These are phyloP conservation scores for Carex myosuroides DNA, from an alignment of 176 grass and related monocot species.

Conservation along the genomic window DNA sequence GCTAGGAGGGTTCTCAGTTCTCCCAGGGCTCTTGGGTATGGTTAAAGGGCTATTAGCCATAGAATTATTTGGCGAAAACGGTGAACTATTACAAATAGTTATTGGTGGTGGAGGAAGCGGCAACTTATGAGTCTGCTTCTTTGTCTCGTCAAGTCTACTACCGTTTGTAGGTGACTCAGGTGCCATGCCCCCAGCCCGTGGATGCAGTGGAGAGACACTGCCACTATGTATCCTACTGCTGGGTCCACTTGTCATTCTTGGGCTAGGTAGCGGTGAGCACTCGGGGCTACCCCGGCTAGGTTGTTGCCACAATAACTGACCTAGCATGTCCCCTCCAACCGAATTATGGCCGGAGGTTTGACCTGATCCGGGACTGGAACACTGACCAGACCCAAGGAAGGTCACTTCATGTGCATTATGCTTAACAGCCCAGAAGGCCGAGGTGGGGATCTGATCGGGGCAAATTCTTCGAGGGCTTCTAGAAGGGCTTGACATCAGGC, in stretches of 20 bases:
- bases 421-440: constrained; percentile 81
- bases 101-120: constrained; percentile 85
- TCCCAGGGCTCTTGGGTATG: constrained; percentile 85
- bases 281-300: constrained; percentile 55
- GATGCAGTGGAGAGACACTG: constrained; percentile 87
- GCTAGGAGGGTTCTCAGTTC: constrained; percentile 73
- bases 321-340: constrained; percentile 89
- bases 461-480: constrained; percentile 79
- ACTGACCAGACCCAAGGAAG: constrained; percentile 94
- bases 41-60: constrained; percentile 43
- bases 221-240: constrained; percentile 95
- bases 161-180: constrained; percentile 81
- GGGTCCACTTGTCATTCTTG: constrained; percentile 96
- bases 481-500: constrained; percentile 88
- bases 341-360: constrained; percentile 99
- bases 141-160: constrained; percentile 57
- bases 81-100: constrained; percentile 61
- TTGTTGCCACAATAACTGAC: constrained; percentile 81
- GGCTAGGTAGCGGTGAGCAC: constrained; percentile 86
- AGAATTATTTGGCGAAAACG: constrained; percentile 69
- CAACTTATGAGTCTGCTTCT: constrained; percentile 84
- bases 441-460: constrained; percentile 78
- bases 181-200: constrained; percentile 62
- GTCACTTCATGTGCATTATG: constrained; percentile 51
- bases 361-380: constrained; percentile 95